Conservation (phyloP, 306 rosid species). For the Lathyrus tuberosus region DNA sequence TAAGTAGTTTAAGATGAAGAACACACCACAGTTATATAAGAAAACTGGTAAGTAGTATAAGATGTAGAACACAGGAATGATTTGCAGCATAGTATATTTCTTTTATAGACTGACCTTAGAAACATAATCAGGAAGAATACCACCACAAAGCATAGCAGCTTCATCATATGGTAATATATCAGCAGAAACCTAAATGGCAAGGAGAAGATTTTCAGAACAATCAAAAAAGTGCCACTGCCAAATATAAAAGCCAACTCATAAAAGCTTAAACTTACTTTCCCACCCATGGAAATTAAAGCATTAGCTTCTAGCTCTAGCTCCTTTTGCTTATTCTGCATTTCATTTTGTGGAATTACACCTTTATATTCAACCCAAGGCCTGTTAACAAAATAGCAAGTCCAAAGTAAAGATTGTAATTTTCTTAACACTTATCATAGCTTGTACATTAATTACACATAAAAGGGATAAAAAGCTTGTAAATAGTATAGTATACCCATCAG, state of each 20-base stretch:
- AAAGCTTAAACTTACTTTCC: slow-evolving; percentile 59
- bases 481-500: slow-evolving; percentile 66
- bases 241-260: slow-evolving; percentile 28
- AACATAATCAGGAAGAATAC: slow-evolving; percentile 74
- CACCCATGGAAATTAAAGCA: slow-evolving; percentile 58
- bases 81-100: not conserved
- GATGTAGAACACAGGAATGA: slow-evolving; percentile 18
- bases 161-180: slow-evolving; percentile 61
- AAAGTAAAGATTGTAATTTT: slow-evolving; percentile 23
- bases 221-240: not conserved
- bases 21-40: no score
- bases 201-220: slow-evolving; percentile 34
- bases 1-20: slow-evolving; percentile 5
- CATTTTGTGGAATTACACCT: slow-evolving; percentile 64
- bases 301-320: slow-evolving; percentile 69
- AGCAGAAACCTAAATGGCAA: slow-evolving; percentile 51
- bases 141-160: slow-evolving; percentile 68
- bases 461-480: not conserved
- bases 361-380: slow-evolving; percentile 82
- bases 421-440: not conserved
- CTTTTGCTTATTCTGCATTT: slow-evolving; percentile 58
- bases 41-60: slow-evolving; percentile 14
- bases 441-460: slow-evolving; percentile 15
- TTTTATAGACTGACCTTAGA: slow-evolving; percentile 55
- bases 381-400: slow-evolving; percentile 41